Base-by-base conservation (phyloP, 1,284 basidiomycete genomes). In the Coniferiporia sulphurascens region DNA sequence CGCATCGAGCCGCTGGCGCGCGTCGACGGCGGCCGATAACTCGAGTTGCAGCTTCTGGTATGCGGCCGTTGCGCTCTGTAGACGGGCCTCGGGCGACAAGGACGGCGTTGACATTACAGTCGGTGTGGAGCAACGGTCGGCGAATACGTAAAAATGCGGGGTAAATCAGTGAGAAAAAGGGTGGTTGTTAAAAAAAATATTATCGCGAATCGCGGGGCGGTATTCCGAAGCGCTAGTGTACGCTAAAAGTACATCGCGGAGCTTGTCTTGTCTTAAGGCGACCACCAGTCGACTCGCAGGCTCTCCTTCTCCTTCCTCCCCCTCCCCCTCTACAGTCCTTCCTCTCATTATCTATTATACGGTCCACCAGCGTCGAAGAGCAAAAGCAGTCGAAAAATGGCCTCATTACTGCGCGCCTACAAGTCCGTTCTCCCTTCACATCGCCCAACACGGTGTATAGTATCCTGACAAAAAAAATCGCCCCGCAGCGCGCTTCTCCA, bases 11-110 rank as follows among this genome's bases (percentile, higher is more conserved):
- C 84, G 80, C 68, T 95, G 92, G 49, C 90, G 79, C 13, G 86
- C 87, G 64, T 93, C 91, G 45, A 97, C 86, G 3, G 83, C 78
- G 55, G 76, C 77, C 0, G 85, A 78, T 52, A 93, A 77, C 64
- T 95, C 91, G 3, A 73, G 68, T 70, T 95, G 92, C 10, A 93
- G 69, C 67, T 89, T 91, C 70, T 94, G 89, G 67, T 86, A 94
- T 58, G 91, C 90, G 35, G 76, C 67, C 7, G 91, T 86, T 34
- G 79, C 81, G 21, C 75, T 72, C 69, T 93, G 87, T 17, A 93
- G 76, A 62, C 79, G 78, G 50, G 75, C 71, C 67, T 82, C 79
- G 44, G 84, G 70, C 51, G 82, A 77, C 76, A 78, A 73, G 5
- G 15, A 10, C 44, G n/a, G n/a, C n/a, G n/a, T n/a, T n/a, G n/a